Evolutionary conservation across 768 basidiomycete species (phyloP), one percentile per base, ranked within the genome.

Genomic region (Paxillus rubicundulus): DNA sequence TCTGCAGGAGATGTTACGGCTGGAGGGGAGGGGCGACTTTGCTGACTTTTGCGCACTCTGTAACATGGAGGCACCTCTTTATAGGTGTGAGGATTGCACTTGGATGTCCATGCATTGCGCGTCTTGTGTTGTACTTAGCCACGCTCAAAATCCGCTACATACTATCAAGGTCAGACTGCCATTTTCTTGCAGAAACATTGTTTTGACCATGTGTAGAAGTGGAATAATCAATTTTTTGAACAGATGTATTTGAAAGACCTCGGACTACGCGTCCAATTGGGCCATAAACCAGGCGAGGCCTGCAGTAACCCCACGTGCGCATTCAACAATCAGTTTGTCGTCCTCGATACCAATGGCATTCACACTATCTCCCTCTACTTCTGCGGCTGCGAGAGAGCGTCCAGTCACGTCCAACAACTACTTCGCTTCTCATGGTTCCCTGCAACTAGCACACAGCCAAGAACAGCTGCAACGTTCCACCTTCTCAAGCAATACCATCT

Each of bases 401-500:
- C 42, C 1, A 28, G 49, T 2, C 47, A 40, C 5, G 24, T 42
- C 33, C 47, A 46, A 9, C 58, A 59, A 47, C 27, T 59, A 5
- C 47, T 59, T 5, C 50, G 50, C 4, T 32, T 49, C 13, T 28
- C 57, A 0, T 50, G 20, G 54, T 59, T 48, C 41, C 58, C 58
- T 4, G 43, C 58, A 3, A 59, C 55, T 0, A 21, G 24, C 0
- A 28, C 36, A 12, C 14, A 30, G 13, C 48, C 48, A 7, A 21
- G 27, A 41, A 41, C 49, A 0, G 49, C 30, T 4, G 49, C 30
- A 9, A 34, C n/a, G 1, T 50, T 50, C 38, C 27, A 38, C 1
- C 32, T 68, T 5, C 58, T 72, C 1, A 46, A 68, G 5, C 41
- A 39, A 2, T 69, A 64, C 45, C 60, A 70, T n/a, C 47, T 67